Evolutionary conservation across 2,329 filamentous ascomycete genomes (phyloP), one percentile per base, ranked within the genome.

Genomic region (Colletotrichum magnum): DNA sequence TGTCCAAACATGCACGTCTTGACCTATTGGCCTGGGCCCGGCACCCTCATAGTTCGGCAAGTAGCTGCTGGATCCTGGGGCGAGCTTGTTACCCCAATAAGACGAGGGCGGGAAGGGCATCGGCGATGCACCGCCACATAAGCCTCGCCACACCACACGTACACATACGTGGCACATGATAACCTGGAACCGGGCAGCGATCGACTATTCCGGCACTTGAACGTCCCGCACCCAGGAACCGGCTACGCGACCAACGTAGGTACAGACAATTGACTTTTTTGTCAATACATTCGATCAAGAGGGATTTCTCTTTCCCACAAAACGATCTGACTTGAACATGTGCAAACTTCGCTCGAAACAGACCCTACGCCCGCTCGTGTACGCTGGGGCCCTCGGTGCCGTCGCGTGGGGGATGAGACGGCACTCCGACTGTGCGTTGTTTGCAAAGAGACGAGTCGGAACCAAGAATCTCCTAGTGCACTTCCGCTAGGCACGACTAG

Each of bases 91-190:
- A n/a, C 15, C 15, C 59, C 59, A 62, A 62, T 62, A 24, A 16
- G 28, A 15, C 28, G 36, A 47, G 15, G 21, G 21, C 12, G 58
- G 18, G 18, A 18, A 28, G 32, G 9, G 18, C 2, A 41, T 26
- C 26, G 16, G 18, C 28, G 2, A 32, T 26, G 59, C 59, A 53
- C 50, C 53, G 59, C 59, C 59, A 62, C 59, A 50, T 47, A 54
- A 36, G 16, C n/a, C 59, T 60, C 59, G 59, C 59, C 59, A 62
- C 50, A 54, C 24, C 45, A 18, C 36, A 54, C 24, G 59, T 54
- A 4, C 21, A 24, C 21, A 24, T 43, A n/a, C 16, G 32, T 36
- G 32, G 32, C 32, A 36, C 32, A 36, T 2, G 32, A 36, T 36
- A 7, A 36, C 32, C 21, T 24, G 21, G 21, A 24, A 24, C 21